phyloP scores from a whole-genome alignment of 164 flowering plant species.

The Liquidambar formosana region DNA sequence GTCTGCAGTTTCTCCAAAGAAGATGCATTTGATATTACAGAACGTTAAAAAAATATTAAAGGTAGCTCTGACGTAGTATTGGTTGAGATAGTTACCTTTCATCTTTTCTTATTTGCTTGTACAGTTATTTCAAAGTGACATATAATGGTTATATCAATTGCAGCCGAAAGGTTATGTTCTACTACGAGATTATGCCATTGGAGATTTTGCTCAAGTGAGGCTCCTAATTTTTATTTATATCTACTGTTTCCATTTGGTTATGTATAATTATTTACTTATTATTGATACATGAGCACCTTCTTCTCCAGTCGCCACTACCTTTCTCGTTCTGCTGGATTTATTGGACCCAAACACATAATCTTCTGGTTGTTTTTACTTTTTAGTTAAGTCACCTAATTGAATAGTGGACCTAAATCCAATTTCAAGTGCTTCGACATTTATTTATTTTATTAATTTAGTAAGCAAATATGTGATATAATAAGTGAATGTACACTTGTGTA shows the following conservation, averaged over 20 bases:
- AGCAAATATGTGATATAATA: too few species aligned
- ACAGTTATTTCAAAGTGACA: neutral
- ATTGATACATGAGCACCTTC: neutral
- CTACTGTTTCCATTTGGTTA: neutral
- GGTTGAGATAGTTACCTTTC: neutral
- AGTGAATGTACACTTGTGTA: too few species aligned
- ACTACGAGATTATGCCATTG: slow-evolving; percentile 37
- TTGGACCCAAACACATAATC: too few species aligned
- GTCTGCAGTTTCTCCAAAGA: slow-evolving; percentile 43
- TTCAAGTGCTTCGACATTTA: too few species aligned
- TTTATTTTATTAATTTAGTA: too few species aligned
- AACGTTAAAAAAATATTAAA: slow-evolving; percentile 33
- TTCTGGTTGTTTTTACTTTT: too few species aligned
- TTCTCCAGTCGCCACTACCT: neutral
- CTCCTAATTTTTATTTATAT: neutral
- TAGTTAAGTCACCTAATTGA: too few species aligned
- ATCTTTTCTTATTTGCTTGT: neutral
- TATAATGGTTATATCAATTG: slow-evolving; percentile 4
- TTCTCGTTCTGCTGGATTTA: neutral
- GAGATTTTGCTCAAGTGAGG: slow-evolving; percentile 44
- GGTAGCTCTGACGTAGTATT: slow-evolving; percentile 17
- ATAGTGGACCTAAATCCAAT: too few species aligned
- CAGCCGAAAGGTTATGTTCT: slow-evolving; percentile 43
- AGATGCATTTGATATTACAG: slow-evolving; percentile 31
- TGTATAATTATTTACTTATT: neutral